Evolutionary conservation across 2,329 filamentous ascomycete species (phyloP), one percentile per base, ranked within the genome.

Genomic region (Arthrobotrys megalospora): DNA sequence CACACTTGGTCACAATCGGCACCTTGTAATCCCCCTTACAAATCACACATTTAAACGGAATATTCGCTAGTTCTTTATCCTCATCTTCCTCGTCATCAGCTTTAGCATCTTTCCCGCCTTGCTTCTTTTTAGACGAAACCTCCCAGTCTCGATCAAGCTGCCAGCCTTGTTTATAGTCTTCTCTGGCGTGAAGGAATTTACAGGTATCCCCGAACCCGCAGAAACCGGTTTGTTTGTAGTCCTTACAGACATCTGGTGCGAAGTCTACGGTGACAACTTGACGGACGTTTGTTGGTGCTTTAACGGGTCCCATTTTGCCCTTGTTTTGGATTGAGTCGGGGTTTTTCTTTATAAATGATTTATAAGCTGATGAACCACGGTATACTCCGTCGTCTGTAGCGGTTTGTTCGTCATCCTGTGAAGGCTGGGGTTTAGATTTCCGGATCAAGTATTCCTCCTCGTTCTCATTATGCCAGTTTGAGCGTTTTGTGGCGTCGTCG

Each of bases 131-230:
- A 60, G 89, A 92, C 82, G 90, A 92, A 1, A 91, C 91, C 83
- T 99, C 96, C 96, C 96, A 99, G 60, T 98, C 95, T 65, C 89
- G 88, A 84, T 99, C 96, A 3, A 99, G 87, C 84, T 98, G 93
- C 96, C 96, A 99, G 1, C 96, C 96, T 83, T 94, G 92, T 81
- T 95, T 93, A 83, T 93, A 92, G 84, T 93, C 92, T 82, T 93
- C 91, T 73, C 93, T 87, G 4, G 89, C 89, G 82, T 96, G 93
- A 0, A 93, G 83, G 83, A 91, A 96, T 82, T 94, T 97, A 86
- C 94, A 97, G 79, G 88, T 90, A 83, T 96, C 93, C 32, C 92
- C 91, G 80, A 91, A 92, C 1, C 90, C 90, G 82, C 88, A 90
- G 83, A 89, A 91, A 0, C 91, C 91, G 0, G 91, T 96, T 82